A percentile compares a stretch with the other conserved stretches of the same genome.
These are phyloP conservation scores for Hypoxylon sp. DNA, from an alignment of 2,329 filamentous ascomycete genomes.

Conservation along the genomic window DNA sequence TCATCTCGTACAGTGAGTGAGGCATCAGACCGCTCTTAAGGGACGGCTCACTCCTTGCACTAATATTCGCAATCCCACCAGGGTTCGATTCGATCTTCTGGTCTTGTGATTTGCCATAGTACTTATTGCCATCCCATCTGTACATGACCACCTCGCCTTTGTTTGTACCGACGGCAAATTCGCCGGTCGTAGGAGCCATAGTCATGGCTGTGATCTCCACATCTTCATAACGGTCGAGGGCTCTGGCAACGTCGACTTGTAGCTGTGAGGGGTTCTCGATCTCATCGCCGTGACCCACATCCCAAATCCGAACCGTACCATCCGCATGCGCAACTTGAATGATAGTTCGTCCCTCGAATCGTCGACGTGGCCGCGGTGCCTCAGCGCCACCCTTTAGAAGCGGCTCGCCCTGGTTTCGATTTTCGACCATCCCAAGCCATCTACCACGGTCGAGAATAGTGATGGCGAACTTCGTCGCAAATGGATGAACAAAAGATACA, in stretches of 20 bases:
- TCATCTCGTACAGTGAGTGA: slow-evolving; percentile 84
- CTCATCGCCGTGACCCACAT: slow-evolving; percentile 91
- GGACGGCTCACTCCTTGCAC: slow-evolving; percentile 76
- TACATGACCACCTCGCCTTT: slow-evolving; percentile 91
- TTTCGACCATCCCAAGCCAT: slow-evolving; percentile 94
- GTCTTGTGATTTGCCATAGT: slow-evolving; percentile 74
- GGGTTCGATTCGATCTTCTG: slow-evolving; percentile 70
- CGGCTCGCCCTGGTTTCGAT: slow-evolving; percentile 81
- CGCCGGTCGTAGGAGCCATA: slow-evolving; percentile 84
- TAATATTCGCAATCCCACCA: slow-evolving; percentile 82
- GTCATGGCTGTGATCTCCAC: slow-evolving; percentile 85
- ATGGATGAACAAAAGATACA: slow-evolving; percentile 90
- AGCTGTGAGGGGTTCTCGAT: slow-evolving; percentile 87
- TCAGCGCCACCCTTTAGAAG: slow-evolving; percentile 86
- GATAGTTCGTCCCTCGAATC: slow-evolving; percentile 87
- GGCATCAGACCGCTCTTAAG: slow-evolving; percentile 88
- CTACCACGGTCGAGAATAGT: slow-evolving; percentile 81
- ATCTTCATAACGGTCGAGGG: slow-evolving; percentile 83
- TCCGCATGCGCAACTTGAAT: slow-evolving; percentile 91
- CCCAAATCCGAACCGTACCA: slow-evolving; percentile 92
- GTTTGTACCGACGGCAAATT: slow-evolving; percentile 85
- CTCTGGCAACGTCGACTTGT: slow-evolving; percentile 88
- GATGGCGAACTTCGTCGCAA: slow-evolving; percentile 81
- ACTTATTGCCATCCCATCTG: slow-evolving; percentile 86
- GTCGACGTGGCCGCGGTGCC: slow-evolving; percentile 76